A percentile compares a stretch with the other conserved stretches of the same genome.
phyloP scores from a whole-genome alignment of 257 asterid genomes.

The Ballota nigra region DNA sequence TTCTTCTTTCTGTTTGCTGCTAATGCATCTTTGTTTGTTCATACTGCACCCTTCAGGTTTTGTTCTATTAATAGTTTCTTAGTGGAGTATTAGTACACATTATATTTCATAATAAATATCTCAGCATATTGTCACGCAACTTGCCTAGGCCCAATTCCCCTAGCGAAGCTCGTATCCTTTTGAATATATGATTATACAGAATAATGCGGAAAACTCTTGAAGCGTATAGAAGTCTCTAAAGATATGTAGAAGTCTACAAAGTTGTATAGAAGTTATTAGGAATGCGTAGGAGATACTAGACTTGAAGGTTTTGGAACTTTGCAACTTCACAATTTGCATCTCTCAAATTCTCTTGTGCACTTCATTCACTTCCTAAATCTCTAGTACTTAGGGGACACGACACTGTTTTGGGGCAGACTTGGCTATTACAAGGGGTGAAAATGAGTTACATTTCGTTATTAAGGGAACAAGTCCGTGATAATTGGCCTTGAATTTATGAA shows the following conservation, averaged over 20 bases:
- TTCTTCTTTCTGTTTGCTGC: slow-evolving; percentile 16
- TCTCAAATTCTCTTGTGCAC: too few species aligned
- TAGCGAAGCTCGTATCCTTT: not conserved
- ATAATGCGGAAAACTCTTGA: too few species aligned
- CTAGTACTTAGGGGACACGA: too few species aligned
- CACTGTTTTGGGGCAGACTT: not conserved
- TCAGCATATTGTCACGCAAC: not conserved
- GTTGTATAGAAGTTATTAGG: too few species aligned
- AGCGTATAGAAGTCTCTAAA: not conserved
- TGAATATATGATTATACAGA: not conserved
- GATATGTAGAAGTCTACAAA: not conserved
- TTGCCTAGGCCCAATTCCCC: not conserved
- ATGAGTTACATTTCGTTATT: not conserved
- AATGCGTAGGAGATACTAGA: not conserved
- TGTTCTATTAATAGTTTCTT: not conserved
- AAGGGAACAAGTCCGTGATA: not conserved
- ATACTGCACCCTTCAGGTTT: not conserved
- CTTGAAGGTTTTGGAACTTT: not conserved
- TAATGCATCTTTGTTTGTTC: slow-evolving; percentile 2
- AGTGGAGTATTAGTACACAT: not conserved
- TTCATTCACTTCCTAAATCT: too few species aligned
- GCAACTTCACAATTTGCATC: too few species aligned
- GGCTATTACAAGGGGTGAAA: not conserved
- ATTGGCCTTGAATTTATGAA: not conserved
- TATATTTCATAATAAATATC: not conserved